These are phyloP conservation scores for Wallemia ichthyophaga DNA, from an alignment of 1,284 basidiomycete species.

Conservation along the genomic window DNA sequence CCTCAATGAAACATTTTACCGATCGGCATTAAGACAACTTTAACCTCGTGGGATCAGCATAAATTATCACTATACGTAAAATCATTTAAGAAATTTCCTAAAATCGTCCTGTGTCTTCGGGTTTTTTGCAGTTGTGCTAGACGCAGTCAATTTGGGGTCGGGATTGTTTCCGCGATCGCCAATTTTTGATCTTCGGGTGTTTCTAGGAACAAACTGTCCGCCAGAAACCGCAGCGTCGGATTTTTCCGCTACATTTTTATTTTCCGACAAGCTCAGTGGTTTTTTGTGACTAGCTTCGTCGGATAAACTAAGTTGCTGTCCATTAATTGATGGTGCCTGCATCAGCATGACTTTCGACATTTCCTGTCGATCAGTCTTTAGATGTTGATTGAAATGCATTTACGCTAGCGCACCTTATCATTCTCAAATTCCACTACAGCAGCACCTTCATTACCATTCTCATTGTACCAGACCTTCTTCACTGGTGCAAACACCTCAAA, in stretches of 20 bases:
- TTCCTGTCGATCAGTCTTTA: not conserved
- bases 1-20: not conserved
- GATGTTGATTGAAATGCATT: not conserved
- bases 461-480: slow-evolving; percentile 24
- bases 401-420: not conserved
- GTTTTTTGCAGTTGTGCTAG: not conserved
- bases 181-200: not conserved
- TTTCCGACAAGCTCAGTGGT: not conserved
- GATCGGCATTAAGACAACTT: not conserved
- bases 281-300: not conserved
- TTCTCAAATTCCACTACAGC: not conserved
- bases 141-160: not conserved
- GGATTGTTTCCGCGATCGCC: not conserved
- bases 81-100: not conserved
- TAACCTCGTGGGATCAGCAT: too few species aligned
- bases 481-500: slow-evolving; percentile 47
- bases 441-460: slow-evolving; percentile 5
- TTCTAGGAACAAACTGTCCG: not conserved
- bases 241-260: not conserved
- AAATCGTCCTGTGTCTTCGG: not conserved
- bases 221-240: not conserved
- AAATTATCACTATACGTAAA: not conserved
- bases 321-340: not conserved
- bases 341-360: not conserved
- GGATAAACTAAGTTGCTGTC: not conserved